Evolutionary conservation across 352 stramenopile genomes (phyloP), one percentile per base, ranked within the genome.

Genomic region (Phytophthora meadii): DNA sequence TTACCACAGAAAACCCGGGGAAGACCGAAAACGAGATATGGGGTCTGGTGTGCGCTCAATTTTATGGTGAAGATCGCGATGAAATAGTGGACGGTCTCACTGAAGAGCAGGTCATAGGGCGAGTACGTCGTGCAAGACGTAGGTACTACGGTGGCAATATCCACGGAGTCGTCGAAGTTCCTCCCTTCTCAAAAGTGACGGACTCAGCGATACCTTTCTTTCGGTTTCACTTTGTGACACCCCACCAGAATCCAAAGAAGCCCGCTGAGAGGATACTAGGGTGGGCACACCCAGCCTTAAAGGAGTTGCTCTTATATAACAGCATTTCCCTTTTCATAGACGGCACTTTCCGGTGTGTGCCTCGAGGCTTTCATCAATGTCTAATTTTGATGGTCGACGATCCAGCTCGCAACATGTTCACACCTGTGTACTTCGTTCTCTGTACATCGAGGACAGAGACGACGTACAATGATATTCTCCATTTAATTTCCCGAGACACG

Each of bases 131-230:
- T 14, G 36, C 8, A 53, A 46, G 22, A 22, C 22, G 22, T 22
- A 22, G 22, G 22, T 22, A 22, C 22, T 22, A 22, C 22, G 22
- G 22, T 32, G 45, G 46, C 27, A 41, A 70, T 30, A 61, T 75
- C 5, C 61, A 75, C 44, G 54, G 67, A 9, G 60, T 62, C 19
- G 30, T 74, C 1, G 60, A 74, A 58, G 39, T 66, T 6, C 53
- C 59, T 6, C 58, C 59, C 15, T 57, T 44, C 2, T 63, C 60
- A 12, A 50, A 48, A 28, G 54, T 70, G 1, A 62, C 49, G 36
- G 41, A 61, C 14, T 64, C 45, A 8, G 37, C 22, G 3, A 58
- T 70, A 14, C 54, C 36, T 14, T 67, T 66, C 28, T 63, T 67
- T n/a, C 54, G 66, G 6, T 70, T 74, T n/a, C 60, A 70, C 25